Base-by-base conservation (phyloP, 768 basidiomycete genomes). In the Rubroboletus pulcherrimus region DNA sequence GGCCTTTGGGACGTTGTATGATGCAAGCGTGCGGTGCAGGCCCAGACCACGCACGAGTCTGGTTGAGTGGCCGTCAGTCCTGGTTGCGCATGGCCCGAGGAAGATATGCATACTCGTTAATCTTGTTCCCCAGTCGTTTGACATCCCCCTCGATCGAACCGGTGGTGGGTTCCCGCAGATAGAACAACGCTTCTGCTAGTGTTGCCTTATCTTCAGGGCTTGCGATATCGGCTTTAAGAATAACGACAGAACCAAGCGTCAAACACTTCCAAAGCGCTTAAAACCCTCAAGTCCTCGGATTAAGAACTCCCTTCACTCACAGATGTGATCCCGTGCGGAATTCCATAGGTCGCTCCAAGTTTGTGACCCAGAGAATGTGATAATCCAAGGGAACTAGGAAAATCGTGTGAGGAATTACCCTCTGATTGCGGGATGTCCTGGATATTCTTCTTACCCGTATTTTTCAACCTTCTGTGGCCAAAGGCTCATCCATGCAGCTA, bases 281-380 rank as follows among this genome's bases (percentile, higher is more conserved):
- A 14, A 19, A 38, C 12, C 24, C 52, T 31, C 56, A 31, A 54
- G 34, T 63, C 42, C 46, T 49, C 44, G 39, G 46, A 54, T 44
- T 17, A 53, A 50, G 45, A 44, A 53, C 5, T 5, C 2, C 8
- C 17, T 37, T 21, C 17, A 63, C 82, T 70, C 58, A 87, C 88
- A n/a, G 89, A 90, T 5, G 90, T 91, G 58, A 90, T 86, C 9
- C 90, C 90, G 66, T 93, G 89, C 21, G 89, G 87, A 53, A 93
- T 90, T 49, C 77, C 72, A 63, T 91, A 92, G 41, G 75, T 74
- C 17, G 87, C 87, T 4, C 89, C 89, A 11, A 89, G 77, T 63
- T 78, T 83, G 67, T 90, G 87, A 5, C 89, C 88, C 5, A 92
- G 77, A 3, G 83, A 73, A 69, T 92, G 90, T 29, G 89, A 91